These are phyloP conservation scores for Podaxis rugospora DNA, from an alignment of 768 basidiomycete genomes.

Conservation along the genomic window DNA sequence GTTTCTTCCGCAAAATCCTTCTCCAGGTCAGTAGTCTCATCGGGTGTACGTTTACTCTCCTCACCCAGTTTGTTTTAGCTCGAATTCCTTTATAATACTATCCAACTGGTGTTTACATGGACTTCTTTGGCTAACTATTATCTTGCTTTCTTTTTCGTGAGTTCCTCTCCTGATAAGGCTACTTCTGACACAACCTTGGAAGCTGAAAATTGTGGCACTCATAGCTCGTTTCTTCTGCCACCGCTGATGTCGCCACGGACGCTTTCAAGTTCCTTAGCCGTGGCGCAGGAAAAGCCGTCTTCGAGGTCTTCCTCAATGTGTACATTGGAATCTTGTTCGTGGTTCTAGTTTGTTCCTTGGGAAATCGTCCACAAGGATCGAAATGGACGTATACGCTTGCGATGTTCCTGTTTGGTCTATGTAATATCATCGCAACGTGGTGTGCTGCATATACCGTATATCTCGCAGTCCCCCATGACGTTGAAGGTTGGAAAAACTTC, in stretches of 20 bases:
- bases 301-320: conserved; percentile 75
- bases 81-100: conserved; percentile 88
- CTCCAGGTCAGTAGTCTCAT: conserved; percentile 44
- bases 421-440: conserved; percentile 78
- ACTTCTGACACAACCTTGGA: not conserved
- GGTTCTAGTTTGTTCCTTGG: conserved; percentile 80
- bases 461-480: conserved; percentile 69
- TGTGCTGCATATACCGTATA: conserved; percentile 92
- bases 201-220: conserved; percentile 12
- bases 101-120: conserved; percentile 93
- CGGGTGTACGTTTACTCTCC: not conserved
- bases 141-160: conserved; percentile 89
- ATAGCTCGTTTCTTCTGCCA: conserved; percentile 81
- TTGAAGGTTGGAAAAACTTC: conserved; percentile 73
- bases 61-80: conserved; percentile 36
- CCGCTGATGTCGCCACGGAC: conserved; percentile 44
- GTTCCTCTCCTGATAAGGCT: conserved; percentile 22
- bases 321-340: conserved; percentile 86
- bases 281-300: conserved; percentile 67
- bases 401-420: conserved; percentile 75
- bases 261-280: conserved; percentile 81
- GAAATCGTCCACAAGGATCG: conserved; percentile 88
- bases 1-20: conserved; percentile 75
- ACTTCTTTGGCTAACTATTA: conserved; percentile 92
- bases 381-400: conserved; percentile 80